Conservation (phyloP, 306 rosid species). For the Boehmeria nivea region DNA sequence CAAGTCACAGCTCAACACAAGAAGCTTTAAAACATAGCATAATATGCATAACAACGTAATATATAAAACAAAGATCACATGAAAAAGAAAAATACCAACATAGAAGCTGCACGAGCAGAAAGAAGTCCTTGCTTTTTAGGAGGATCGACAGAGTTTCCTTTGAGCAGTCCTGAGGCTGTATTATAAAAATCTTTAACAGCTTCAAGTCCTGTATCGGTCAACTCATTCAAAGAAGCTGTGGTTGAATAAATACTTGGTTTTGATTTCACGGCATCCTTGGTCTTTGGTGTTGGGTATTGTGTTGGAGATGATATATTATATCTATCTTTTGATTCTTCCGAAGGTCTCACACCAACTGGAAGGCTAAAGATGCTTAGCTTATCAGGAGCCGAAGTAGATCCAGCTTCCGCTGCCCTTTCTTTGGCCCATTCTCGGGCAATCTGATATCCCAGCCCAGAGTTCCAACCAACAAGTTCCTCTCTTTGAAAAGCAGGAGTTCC, state of each 20-base stretch:
- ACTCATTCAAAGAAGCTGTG: slow-evolving; percentile 41
- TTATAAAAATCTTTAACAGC: slow-evolving; percentile 55
- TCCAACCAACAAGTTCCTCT: slow-evolving; percentile 72
- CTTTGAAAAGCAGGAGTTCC: slow-evolving; percentile 57
- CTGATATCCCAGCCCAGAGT: slow-evolving; percentile 67
- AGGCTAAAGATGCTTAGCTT: slow-evolving; percentile 58
- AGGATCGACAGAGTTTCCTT: slow-evolving; percentile 47
- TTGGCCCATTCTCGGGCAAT: slow-evolving; percentile 82
- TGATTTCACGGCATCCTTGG: slow-evolving; percentile 32
- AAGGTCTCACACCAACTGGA: slow-evolving; percentile 87
- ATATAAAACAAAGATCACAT: too few relatives aligned
- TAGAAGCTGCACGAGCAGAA: slow-evolving; percentile 85
- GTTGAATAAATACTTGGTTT: slow-evolving; percentile 24
- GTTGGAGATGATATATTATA: slow-evolving; percentile 28
- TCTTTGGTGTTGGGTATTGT: slow-evolving; percentile 32
- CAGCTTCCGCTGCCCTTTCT: slow-evolving; percentile 56
- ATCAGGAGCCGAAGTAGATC: slow-evolving; percentile 36
- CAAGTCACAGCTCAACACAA: too few relatives aligned
- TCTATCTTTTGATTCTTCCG: slow-evolving; percentile 53
- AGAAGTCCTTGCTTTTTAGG: slow-evolving; percentile 66
- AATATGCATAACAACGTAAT: too few relatives aligned
- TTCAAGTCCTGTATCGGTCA: slow-evolving; percentile 54
- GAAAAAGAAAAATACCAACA: slow-evolving; percentile 60
- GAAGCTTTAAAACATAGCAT: too few relatives aligned
- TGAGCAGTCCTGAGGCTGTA: slow-evolving; percentile 48